Conservation (phyloP, 306 rosid genomes). For the Cucumis sativus region Cucumber_9930_V3 NC_026659.2:30942001-30942500, state of each 20-base stretch:
- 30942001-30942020: no score
- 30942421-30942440: not conserved
- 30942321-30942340: slow-evolving; percentile 7
- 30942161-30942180: not conserved
- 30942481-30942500: not conserved
- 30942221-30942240: not conserved
- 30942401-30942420: not conserved
- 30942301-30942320: not conserved
- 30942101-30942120: no score
- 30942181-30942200: not conserved
- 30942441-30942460: slow-evolving; percentile 2
- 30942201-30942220: slow-evolving; percentile 6
- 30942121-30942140: no score
- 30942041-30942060: no score
- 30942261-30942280: not conserved
- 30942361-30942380: not conserved
- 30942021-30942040: no score
- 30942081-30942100: not conserved
- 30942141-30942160: not conserved
- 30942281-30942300: not conserved
- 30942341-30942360: slow-evolving; percentile 1
- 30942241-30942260: slow-evolving; percentile 5
- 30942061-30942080: not conserved
- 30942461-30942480: not conserved
- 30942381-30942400: not conserved